Evolutionary conservation across 2,329 filamentous ascomycete species (phyloP).

Genomic region (Exophiala sp.): DNA sequence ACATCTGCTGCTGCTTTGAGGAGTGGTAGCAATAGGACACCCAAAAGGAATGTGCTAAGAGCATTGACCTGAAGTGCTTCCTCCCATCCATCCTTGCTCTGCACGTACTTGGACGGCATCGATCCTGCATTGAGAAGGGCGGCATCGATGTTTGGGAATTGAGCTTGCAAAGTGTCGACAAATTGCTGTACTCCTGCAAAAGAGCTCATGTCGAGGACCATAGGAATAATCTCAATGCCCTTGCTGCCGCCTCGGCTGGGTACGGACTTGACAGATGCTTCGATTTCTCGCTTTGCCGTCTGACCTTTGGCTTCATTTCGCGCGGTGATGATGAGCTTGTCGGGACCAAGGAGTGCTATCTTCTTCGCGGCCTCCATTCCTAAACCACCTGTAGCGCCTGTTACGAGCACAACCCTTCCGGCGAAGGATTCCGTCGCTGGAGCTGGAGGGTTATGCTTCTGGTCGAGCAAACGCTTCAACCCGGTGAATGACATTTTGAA

Average conservation of each 20-base stretch:
- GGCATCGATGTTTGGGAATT: constrained; percentile 42
- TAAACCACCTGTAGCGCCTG: constrained; percentile 51
- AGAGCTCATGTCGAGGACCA: constrained; percentile 46
- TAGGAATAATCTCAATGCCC: constrained; percentile 39
- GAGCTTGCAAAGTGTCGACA: constrained; percentile 30
- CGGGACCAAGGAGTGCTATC: constrained; percentile 41
- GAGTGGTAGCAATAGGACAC: constrained; percentile 50
- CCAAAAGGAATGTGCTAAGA: constrained; percentile 55
- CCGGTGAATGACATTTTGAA: background rate
- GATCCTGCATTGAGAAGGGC: constrained; percentile 47
- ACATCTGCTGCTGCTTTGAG: constrained; percentile 36
- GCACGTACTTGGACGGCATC: constrained; percentile 36
- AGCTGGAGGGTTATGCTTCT: constrained; percentile 30
- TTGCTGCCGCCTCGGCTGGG: constrained; percentile 29
- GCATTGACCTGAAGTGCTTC: constrained; percentile 57
- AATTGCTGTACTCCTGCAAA: constrained; percentile 47
- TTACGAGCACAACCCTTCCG: constrained; percentile 48
- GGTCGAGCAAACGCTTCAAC: constrained; percentile 31
- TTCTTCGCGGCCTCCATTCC: constrained; percentile 51
- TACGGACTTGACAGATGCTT: constrained; percentile 13
- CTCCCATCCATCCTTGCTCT: constrained; percentile 47
- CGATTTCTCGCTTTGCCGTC: constrained; percentile 39
- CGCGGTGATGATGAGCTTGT: constrained; percentile 46
- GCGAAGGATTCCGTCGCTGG: constrained; percentile 41
- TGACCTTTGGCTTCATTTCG: constrained; percentile 44